Evolutionary conservation across 768 basidiomycete genomes (phyloP), one percentile per base, ranked within the genome.

Genomic region (Botryobasidium botryosum): DNA sequence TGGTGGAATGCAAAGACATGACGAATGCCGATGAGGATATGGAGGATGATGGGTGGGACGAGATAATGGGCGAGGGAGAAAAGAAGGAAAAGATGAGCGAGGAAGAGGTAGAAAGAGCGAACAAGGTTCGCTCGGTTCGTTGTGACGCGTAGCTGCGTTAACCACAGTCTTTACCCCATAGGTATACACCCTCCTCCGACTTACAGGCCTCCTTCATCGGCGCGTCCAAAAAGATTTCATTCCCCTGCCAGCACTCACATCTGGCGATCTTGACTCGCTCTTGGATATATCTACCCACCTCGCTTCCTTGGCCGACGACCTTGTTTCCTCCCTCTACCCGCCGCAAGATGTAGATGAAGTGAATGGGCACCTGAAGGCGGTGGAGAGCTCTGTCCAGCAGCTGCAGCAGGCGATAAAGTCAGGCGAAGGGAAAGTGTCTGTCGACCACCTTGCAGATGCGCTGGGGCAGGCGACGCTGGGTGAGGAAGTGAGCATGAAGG

Each of bases 301-400:
- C 3, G 38, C 33, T 17, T 48, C 48, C 1, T 15, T 28, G 13
- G 20, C 48, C 23, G 48, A 50, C 38, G 48, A 50, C 27, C 48
- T 50, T 10, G 47, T 50, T 6, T 21, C 48, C 7, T 50, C 48
- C 18, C 48, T 50, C n/a, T n/a, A n/a, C n/a, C n/a, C n/a, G n/a
- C n/a, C n/a, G n/a, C n/a, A n/a, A n/a, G n/a, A n/a, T n/a, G n/a
- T n/a, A n/a, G n/a, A n/a, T n/a, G n/a, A n/a, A n/a, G n/a, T n/a
- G n/a, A n/a, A n/a, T n/a, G n/a, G n/a, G n/a, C n/a, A n/a, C n/a
- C n/a, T n/a, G n/a, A n/a, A 36, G n/a, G n/a, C n/a, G n/a, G n/a
- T n/a, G n/a, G n/a, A n/a, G n/a, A n/a, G n/a, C n/a, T n/a, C n/a
- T n/a, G n/a, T n/a, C n/a, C n/a, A n/a, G n/a, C n/a, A n/a, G n/a